Base-by-base conservation (phyloP, 345 rosid genomes). In the Citropsis articulata region DNA sequence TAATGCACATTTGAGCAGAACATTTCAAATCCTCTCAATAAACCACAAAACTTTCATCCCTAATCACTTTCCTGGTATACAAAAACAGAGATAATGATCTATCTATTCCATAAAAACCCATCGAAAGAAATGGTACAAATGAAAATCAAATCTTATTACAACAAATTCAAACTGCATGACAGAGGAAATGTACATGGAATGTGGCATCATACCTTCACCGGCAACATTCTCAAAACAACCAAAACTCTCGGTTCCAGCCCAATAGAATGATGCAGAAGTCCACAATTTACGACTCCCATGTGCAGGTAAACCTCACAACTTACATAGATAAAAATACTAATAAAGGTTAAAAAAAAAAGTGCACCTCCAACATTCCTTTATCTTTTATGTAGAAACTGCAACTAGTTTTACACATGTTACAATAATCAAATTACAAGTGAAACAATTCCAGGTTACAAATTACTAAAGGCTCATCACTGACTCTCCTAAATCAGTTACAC, bases 401-500 rank as follows among this genome's bases (percentile, higher is more conserved):
- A 36, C 60, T 38, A 38, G 27, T 14, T 33, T 38, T 69, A 76
- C 38, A 77, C 24, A 45, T 40, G 53, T 83, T 84, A 79, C 84
- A 79, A 36, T 45, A 80, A 66, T 75, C 50, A n/a, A n/a, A 72
- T 70, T 80, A 78, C 76, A 80, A 56, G 66, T 67, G 76, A 73
- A 77, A 73, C 74, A 28, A 76, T 50, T 59, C 50, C 24, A 31
- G 60, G 30, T 69, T 75, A 80, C 76, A 83, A 48, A 67, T 63
- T 63, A 66, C 60, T 56, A 63, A 72, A 50, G 73, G 56, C 61
- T 40, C 80, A 78, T 61, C 60, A 55, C 61, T 4, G 56, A 79
- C 81, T 55, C 66, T 66, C 50, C 82, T 75, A 74, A 45, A 71
- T n/a, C 30, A 36, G 19, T 81, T 87, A 80, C 84, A 85, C 48